These are phyloP conservation scores for Selenicereus undatus DNA, from an alignment of 148 eudicot species.

Conservation along the genomic window DNA sequence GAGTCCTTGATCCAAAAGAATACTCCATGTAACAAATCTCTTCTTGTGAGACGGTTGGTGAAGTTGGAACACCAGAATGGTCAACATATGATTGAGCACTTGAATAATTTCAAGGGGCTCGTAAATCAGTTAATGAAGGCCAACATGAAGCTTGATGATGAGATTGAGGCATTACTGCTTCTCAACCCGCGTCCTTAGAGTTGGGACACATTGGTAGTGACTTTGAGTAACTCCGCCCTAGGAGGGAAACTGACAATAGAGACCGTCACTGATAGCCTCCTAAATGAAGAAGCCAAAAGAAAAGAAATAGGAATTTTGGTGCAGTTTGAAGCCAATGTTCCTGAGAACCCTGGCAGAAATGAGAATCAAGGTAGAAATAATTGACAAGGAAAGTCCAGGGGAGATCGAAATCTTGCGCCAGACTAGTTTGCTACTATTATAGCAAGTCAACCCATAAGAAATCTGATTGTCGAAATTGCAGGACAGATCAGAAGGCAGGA, in stretches of 20 bases:
- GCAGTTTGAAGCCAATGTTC: background rate
- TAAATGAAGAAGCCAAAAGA: conserved; percentile 11
- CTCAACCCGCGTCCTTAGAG: background rate
- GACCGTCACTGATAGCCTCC: background rate
- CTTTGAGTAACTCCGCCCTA: background rate
- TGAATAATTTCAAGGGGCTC: no score
- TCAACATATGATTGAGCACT: no score
- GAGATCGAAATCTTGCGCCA: background rate
- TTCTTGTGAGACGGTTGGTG: no score
- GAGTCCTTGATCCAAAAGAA: no score
- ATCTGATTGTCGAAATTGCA: background rate
- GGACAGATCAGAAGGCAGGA: background rate
- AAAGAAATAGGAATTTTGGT: background rate
- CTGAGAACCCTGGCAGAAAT: background rate
- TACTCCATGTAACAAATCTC: no score
- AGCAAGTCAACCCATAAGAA: background rate
- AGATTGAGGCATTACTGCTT: conserved; percentile 3
- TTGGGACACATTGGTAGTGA: background rate
- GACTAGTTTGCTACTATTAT: background rate
- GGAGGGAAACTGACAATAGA: background rate
- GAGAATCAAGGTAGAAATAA: background rate
- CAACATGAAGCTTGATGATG: no score
- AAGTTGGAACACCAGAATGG: no score
- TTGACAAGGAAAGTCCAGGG: background rate
- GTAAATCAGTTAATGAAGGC: no score